A percentile compares a stretch with the other conserved stretches of the same genome.
These are phyloP conservation scores for Neonectria hederae DNA, from an alignment of 2,329 filamentous ascomycete genomes.

Conservation along the genomic window DNA sequence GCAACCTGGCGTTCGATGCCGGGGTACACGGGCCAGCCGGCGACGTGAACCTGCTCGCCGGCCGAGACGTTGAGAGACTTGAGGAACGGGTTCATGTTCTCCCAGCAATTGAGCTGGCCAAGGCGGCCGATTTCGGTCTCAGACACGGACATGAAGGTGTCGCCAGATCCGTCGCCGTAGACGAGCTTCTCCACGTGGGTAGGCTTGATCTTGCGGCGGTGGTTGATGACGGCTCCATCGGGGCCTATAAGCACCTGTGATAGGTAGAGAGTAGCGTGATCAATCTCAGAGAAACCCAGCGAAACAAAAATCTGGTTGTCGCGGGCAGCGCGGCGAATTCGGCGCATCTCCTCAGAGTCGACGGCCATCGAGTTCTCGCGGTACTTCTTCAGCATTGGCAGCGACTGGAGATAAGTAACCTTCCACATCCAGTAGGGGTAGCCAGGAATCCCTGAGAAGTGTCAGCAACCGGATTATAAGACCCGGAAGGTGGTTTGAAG, in stretches of 20 bases:
- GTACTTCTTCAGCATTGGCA: constrained; percentile 47
- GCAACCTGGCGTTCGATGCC: constrained; percentile 33
- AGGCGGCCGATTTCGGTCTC: constrained; percentile 61
- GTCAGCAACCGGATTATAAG: neutral
- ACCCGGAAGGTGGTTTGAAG: neutral
- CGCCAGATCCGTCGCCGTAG: constrained; percentile 66
- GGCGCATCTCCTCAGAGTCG: constrained; percentile 55
- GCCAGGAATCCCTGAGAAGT: constrained; percentile 56
- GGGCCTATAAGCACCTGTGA: constrained; percentile 62
- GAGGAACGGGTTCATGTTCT: constrained; percentile 54
- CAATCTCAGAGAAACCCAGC: constrained; percentile 60
- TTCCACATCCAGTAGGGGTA: constrained; percentile 58
- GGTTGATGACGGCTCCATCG: constrained; percentile 55
- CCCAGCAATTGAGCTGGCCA: constrained; percentile 66
- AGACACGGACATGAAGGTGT: constrained; percentile 60
- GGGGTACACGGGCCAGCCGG: constrained; percentile 44
- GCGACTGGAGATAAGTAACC: constrained; percentile 44
- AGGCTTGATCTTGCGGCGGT: constrained; percentile 61
- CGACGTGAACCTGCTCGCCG: constrained; percentile 44
- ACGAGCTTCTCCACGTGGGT: constrained; percentile 58
- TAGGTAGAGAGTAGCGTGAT: constrained; percentile 57
- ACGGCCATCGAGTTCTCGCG: constrained; percentile 51
- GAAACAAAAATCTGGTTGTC: constrained; percentile 57
- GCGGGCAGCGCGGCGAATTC: constrained; percentile 52
- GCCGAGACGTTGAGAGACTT: constrained; percentile 41